These are phyloP conservation scores for Ophiocordyceps australis DNA, from an alignment of 2,329 filamentous ascomycete genomes.

Conservation along the genomic window DNA sequence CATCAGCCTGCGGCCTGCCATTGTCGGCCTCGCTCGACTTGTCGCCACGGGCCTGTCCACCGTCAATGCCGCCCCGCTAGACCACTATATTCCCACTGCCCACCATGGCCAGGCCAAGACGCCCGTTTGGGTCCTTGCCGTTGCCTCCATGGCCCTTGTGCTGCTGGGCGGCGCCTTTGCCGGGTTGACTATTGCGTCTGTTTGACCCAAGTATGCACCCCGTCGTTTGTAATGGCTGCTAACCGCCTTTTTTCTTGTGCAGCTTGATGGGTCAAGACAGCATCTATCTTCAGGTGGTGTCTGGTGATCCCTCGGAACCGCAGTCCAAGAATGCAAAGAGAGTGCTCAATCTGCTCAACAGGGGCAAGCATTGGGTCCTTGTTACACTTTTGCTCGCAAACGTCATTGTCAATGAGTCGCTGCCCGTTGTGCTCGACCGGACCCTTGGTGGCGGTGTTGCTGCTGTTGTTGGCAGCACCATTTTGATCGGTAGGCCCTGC, in stretches of 20 bases:
- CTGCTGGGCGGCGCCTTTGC: slow-evolving; percentile 85
- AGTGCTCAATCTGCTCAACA: slow-evolving; percentile 63
- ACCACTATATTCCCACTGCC: no score
- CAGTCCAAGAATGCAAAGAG: slow-evolving; percentile 73
- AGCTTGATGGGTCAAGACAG: slow-evolving; percentile 63
- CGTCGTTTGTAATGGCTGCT: no score
- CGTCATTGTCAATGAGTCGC: slow-evolving; percentile 92
- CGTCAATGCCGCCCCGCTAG: slow-evolving; percentile 28
- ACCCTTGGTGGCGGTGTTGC: slow-evolving; percentile 90
- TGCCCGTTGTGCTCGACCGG: slow-evolving; percentile 86
- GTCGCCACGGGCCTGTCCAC: slow-evolving; percentile 28
- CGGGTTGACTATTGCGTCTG: slow-evolving; percentile 73
- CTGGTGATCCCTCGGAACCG: slow-evolving; percentile 65
- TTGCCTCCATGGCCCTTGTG: slow-evolving; percentile 64
- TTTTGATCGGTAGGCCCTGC: slow-evolving; percentile 74
- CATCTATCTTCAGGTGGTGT: slow-evolving; percentile 91
- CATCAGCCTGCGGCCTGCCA: slow-evolving; percentile 23
- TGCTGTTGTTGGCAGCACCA: slow-evolving; percentile 81
- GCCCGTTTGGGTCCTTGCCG: slow-evolving; percentile 63
- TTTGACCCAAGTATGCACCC: no score
- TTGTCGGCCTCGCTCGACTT: slow-evolving; percentile 32
- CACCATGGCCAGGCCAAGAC: slow-evolving; percentile 23
- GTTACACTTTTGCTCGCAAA: slow-evolving; percentile 89
- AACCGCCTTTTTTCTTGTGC: no score
- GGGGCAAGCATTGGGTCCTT: slow-evolving; percentile 94